Evolutionary conservation across 371 early-diverging fungal species (phyloP), one percentile per base, ranked within the genome.

Genomic region (Rhizopus sp.): DNA sequence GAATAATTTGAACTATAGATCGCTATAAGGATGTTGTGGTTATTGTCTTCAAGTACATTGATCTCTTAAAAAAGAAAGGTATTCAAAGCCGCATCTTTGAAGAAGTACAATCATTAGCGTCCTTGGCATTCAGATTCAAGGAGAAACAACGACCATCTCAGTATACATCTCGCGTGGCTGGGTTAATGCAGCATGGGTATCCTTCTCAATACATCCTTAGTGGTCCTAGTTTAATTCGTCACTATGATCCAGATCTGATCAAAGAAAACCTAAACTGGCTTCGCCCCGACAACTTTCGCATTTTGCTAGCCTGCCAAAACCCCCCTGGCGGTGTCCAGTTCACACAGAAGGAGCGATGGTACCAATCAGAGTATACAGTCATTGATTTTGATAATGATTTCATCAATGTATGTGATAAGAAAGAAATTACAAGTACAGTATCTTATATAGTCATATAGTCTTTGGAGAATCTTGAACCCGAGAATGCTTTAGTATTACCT

Each of bases 1-100:
- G 15, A 6, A 3, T 50, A 54, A 30, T 51, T 40, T 37, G 5
- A 3, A 10, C 10, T 34, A n/a, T 23, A 85, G 87, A 71, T 16
- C 77, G 88, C 46, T 88, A 85, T 54, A 80, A 90, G 47, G 90
- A 94, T 34, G 87, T 97, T 4, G 76, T 96, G 23, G 57, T 73
- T 7, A 78, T 85, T 40, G 70, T 96, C 16, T 98, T 97, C 71
- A 88, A 91, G 67, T 98, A 95, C 65, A 89, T 97, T 54, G 71
- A 87, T 23, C 78, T 97, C 78, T 69, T 97, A 23, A 78, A 81
- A 34, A 64, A 69, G 5, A 68, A 66, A 33, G 93, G 92, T 3
- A 78, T 91, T 23, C 88, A 92, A 60, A 75, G 86, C 38, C 88
- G 89, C 73, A 86, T 88, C 31, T 94, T 86, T 66, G 72, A 88